phyloP scores from a whole-genome alignment of 495 filamentous ascomycete species.

The Bryoglossum gracile region DNA sequence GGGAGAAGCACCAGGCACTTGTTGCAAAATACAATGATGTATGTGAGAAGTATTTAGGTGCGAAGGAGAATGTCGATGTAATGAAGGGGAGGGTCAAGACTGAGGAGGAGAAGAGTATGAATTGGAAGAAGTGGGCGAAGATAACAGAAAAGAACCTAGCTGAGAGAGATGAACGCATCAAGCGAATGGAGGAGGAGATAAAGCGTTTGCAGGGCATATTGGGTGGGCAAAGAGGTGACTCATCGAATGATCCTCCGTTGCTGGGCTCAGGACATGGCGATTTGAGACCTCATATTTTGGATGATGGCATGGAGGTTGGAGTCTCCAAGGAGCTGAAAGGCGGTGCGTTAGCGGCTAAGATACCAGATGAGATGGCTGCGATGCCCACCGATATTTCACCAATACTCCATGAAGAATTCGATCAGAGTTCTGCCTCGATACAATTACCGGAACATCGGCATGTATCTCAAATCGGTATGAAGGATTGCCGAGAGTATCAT shows the following conservation, averaged over 20 bases:
- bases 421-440: background rate
- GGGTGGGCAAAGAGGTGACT: too few relatives aligned
- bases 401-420: background rate
- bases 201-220: background rate
- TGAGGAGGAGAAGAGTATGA: slow-evolving; percentile 3
- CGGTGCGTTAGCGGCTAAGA: background rate
- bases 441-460: background rate
- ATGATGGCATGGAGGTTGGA: background rate
- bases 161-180: slow-evolving; percentile 11
- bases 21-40: slow-evolving; percentile 19
- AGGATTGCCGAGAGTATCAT: slow-evolving; percentile 7
- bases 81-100: background rate
- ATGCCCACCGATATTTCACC: too few relatives aligned
- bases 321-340: background rate
- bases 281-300: too few relatives aligned
- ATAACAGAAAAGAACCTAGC: slow-evolving; percentile 17
- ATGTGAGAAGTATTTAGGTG: slow-evolving; percentile 1
- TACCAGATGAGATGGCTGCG: background rate
- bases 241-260: too few relatives aligned
- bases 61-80: slow-evolving; percentile 2
- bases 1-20: slow-evolving; percentile 9
- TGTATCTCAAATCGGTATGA: background rate
- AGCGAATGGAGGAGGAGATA: slow-evolving; percentile 21
- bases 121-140: slow-evolving; percentile 29
- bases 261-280: too few relatives aligned